Evolutionary conservation across 108 stramenopile genomes (phyloP).

Genomic region (Pseudonitzschia multiseries): DNA sequence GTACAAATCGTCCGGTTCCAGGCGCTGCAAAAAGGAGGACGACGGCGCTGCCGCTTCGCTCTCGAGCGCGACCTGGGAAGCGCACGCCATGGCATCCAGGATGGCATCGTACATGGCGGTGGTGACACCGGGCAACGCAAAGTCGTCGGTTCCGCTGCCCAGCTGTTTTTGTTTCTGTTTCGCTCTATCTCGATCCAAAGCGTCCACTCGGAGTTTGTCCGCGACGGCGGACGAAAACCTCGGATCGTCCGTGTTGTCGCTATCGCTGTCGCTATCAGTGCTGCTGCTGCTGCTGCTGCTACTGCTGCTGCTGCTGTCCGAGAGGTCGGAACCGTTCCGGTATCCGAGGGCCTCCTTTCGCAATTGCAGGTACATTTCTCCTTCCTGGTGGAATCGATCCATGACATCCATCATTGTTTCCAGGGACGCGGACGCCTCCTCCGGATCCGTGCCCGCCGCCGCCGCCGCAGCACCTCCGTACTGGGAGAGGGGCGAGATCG

Average conservation of each 20-base stretch:
- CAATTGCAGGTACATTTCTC: slow-evolving; percentile 54
- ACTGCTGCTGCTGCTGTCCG: not conserved
- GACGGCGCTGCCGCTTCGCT: not conserved
- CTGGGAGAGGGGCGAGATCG: slow-evolving; percentile 18
- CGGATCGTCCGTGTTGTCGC: slow-evolving; percentile 28
- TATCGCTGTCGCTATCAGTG: slow-evolving; percentile 18
- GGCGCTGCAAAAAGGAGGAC: not conserved
- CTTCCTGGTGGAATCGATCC: slow-evolving; percentile 54
- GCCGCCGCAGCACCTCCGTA: not conserved
- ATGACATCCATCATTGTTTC: slow-evolving; percentile 59
- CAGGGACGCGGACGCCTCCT: slow-evolving; percentile 30
- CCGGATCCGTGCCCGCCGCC: slow-evolving; percentile 29
- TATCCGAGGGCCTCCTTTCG: slow-evolving; percentile 41
- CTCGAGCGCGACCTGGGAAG: slow-evolving; percentile 19
- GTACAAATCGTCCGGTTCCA: slow-evolving; percentile 18
- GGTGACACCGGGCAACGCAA: slow-evolving; percentile 62
- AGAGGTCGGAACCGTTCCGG: not conserved
- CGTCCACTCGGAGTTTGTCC: slow-evolving; percentile 24
- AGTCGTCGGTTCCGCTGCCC: slow-evolving; percentile 20
- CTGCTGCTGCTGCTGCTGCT: slow-evolving; percentile 3
- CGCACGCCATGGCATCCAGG: slow-evolving; percentile 66
- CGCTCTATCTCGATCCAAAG: too few species aligned
- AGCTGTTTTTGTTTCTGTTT: slow-evolving; percentile 5
- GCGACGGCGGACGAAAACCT: slow-evolving; percentile 25
- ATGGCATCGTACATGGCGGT: slow-evolving; percentile 59